Evolutionary conservation across 2,329 filamentous ascomycete species (phyloP), one percentile per base, ranked within the genome.

Genomic region (Emericellopsis atlantica): DNA sequence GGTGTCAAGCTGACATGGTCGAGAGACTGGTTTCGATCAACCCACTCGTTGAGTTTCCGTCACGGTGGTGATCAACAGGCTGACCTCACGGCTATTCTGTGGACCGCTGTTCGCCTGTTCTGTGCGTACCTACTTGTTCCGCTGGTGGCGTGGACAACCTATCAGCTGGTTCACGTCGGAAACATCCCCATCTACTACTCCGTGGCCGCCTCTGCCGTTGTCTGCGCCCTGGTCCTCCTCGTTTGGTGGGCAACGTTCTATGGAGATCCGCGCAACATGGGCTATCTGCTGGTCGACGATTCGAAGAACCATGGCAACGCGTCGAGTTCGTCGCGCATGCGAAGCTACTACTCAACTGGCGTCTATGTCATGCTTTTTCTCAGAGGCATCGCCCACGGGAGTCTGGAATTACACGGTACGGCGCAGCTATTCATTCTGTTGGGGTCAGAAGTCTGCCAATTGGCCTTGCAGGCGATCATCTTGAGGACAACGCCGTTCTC

Each of bases 61-160:
- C 37, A 46, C 31, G 26, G 38, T 24, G 12, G 12, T 4, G 29
- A 44, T 24, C 29, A 22, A 4, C 10, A 24, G 2, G 21, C 26
- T 5, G 11, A 23, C 24, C 6, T 26, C 6, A 36, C 9, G 39
- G 9, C 45, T 8, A 49, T 48, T 0, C 29, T 45, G 2, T 50
- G 75, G 49, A 75, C 74, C 46, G 57, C 75, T 33, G 62, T 87
- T 45, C 74, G 83, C 22, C 71, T 88, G 43, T 70, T 84, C 6
- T 82, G 84, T 63, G 87, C 84, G 57, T 89, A 79, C 59, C 81
- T 89, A 49, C 65, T 87, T 36, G 61, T 88, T 6, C 84, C 84
- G 0, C 68, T 87, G 36, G 70, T 86, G 9, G 71, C 83, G 0
- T 59, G 87, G 38, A 84, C 82, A 6, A 72, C 84, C 47, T 89